Percentiles rank a stretch among this genome's conserved stretches.
Evolutionary conservation across 2,329 filamentous ascomycete species (phyloP).

Genomic region (Chaetomium strumarium): DNA sequence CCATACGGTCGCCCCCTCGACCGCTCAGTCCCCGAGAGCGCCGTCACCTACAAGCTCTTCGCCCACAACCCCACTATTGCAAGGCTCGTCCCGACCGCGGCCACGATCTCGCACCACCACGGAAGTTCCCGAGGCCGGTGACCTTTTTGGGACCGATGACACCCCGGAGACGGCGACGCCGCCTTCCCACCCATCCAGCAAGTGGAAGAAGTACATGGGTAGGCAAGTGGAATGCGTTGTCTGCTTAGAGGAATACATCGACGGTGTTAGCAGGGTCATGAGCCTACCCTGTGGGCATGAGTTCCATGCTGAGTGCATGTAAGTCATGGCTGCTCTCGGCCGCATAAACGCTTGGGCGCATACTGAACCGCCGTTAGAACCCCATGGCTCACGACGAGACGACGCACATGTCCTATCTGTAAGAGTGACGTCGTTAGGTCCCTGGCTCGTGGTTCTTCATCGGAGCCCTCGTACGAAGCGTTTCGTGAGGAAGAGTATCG

Average conservation of each 20-base stretch:
- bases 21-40: slow-evolving; percentile 49
- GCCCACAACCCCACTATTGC: slow-evolving; percentile 74
- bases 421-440: slow-evolving; percentile 89
- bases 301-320: slow-evolving; percentile 98
- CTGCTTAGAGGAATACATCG: slow-evolving; percentile 91
- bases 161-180: slow-evolving; percentile 35
- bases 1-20: slow-evolving; percentile 68
- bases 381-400: slow-evolving; percentile 90
- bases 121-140: slow-evolving; percentile 48
- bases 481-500: slow-evolving; percentile 50
- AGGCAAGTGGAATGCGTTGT: slow-evolving; percentile 85
- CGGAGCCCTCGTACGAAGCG: slow-evolving; percentile 47
- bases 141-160: slow-evolving; percentile 39
- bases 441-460: slow-evolving; percentile 49
- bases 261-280: slow-evolving; percentile 93
- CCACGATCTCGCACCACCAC: slow-evolving; percentile 62
- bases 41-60: slow-evolving; percentile 61
- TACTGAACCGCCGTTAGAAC: slow-evolving; percentile 53
- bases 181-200: slow-evolving; percentile 39
- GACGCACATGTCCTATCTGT: slow-evolving; percentile 96
- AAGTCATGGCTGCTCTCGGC: slow-evolving; percentile 40
- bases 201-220: slow-evolving; percentile 63
- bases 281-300: slow-evolving; percentile 95
- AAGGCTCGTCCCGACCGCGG: slow-evolving; percentile 46
- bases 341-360: neutral